phyloP scores from a whole-genome alignment of 2,329 filamentous ascomycete species.

The Leptosphaerulina australis region DNA sequence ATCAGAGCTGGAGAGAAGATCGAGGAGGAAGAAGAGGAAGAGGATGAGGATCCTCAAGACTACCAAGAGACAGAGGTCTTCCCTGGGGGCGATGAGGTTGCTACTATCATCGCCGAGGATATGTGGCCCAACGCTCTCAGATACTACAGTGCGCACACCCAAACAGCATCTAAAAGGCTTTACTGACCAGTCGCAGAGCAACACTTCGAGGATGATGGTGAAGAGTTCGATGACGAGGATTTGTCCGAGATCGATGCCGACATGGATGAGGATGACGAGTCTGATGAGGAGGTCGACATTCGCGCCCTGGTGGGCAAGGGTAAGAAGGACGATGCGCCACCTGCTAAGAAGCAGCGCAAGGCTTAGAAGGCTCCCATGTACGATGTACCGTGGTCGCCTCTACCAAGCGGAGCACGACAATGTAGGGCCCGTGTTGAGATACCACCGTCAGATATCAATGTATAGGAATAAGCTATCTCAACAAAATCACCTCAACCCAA shows the following conservation, averaged over 20 bases:
- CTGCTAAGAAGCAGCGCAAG: constrained; percentile 52
- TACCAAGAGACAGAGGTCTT: constrained; percentile 81
- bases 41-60: constrained; percentile 68
- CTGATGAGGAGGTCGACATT: constrained; percentile 64
- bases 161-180: background rate
- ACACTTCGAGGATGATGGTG: constrained; percentile 64
- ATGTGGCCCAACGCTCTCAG: constrained; percentile 87
- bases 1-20: constrained; percentile 49
- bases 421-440: background rate
- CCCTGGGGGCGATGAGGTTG: constrained; percentile 83
- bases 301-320: constrained; percentile 55
- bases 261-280: constrained; percentile 53
- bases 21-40: constrained; percentile 51
- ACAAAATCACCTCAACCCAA: too few species aligned
- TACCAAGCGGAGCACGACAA: too few species aligned
- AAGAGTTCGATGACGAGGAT: constrained; percentile 69
- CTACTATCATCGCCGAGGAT: constrained; percentile 81
- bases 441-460: constrained; percentile 3
- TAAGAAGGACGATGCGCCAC: constrained; percentile 47
- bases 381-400: background rate
- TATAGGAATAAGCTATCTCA: background rate
- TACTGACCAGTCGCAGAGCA: constrained; percentile 49
- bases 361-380: constrained; percentile 25
- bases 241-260: constrained; percentile 72
- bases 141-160: constrained; percentile 78